A percentile compares a stretch with the other conserved stretches of the same genome.
Conservation (phyloP, 257 asterid genomes). For the Solanum virginianum region DNA sequence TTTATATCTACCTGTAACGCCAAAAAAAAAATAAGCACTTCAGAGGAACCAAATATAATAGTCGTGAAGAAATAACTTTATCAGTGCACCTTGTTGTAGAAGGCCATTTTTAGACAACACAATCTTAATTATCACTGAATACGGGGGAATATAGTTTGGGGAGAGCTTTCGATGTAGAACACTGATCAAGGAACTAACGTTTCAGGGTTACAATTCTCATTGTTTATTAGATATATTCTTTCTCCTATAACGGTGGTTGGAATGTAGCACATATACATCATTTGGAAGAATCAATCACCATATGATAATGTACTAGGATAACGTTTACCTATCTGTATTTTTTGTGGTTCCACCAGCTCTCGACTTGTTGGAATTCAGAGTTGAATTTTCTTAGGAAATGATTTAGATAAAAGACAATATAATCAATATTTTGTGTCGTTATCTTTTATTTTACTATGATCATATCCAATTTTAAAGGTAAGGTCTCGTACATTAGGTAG, state of each 20-base stretch:
- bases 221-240: background rate
- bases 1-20: constrained; percentile 73
- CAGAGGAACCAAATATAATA: background rate
- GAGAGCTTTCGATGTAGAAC: background rate
- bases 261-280: background rate
- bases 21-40: constrained; percentile 3
- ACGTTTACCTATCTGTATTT: background rate
- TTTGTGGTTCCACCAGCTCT: background rate
- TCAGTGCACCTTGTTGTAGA: background rate
- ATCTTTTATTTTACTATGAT: background rate
- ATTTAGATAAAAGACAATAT: background rate
- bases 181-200: background rate
- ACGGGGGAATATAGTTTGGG: background rate
- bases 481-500: background rate
- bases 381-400: background rate
- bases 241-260: background rate
- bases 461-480: background rate
- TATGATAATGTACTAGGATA: background rate
- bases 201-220: background rate
- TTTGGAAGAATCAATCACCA: background rate
- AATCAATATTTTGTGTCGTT: background rate
- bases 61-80: background rate
- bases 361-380: background rate
- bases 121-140: background rate
- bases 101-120: background rate